Evolutionary conservation across 306 rosid species (phyloP), one percentile per base, ranked within the genome.

Genomic region (Cicer arietinum): DNA sequence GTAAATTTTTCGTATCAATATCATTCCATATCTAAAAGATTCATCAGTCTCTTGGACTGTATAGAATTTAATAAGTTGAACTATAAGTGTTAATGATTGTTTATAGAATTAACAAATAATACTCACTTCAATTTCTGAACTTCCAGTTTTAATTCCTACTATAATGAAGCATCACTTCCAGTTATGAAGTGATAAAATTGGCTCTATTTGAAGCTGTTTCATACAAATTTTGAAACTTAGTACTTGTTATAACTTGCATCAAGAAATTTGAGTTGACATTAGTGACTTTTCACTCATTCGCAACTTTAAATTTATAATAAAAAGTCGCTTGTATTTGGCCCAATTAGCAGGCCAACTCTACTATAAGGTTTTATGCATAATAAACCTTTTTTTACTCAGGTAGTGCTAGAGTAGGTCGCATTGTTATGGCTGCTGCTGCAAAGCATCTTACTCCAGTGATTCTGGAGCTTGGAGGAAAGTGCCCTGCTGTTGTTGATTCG

Each of bases 371-470:
- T 71, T 75, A 70, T 52, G 77, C 46, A 62, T 69, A 69, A 54
- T 58, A 12, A 30, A 37, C 52, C 52, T 54, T 37, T 44, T 14
- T 58, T 78, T 45, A 10, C 83, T 69, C 82, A 92, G 97, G 97
- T 41, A 89, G 97, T 83, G 96, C 96, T 14, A 84, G 84, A 82
- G 93, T 92, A 18, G 97, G 90, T 46, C 93, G 92, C 67, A 90
- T 92, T 61, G 96, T 92, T 80, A 83, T 92, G 97, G 89, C 96
- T 67, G 97, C 97, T n/a, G 96, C 97, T 25, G 93, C 93, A 67
- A 92, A 92, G 81, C 96, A 92, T 81, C 93, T 92, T 53, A 90
- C 96, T 8, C 97, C 97, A 6, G 93, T 92, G 50, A 69, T 84
- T 78, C 79, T 92, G 43, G 97, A 92, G 77, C 96, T 92, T 37